phyloP scores from a whole-genome alignment of 352 stramenopile species.

The Globisporangium acanthophoron region DNA sequence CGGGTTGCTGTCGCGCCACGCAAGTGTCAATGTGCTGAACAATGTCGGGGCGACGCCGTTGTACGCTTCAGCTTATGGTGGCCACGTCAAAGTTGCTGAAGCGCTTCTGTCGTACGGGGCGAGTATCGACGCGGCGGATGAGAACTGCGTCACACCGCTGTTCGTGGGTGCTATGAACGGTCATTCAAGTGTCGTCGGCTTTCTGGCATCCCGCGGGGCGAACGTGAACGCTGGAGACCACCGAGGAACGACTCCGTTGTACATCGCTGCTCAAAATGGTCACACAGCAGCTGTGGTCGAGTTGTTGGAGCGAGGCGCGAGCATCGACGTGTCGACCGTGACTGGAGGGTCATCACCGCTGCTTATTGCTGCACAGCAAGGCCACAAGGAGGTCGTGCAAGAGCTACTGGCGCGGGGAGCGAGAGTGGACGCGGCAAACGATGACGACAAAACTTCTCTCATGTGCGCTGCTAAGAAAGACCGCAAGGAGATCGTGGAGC shows the following conservation, averaged over 20 bases:
- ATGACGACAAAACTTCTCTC: background rate
- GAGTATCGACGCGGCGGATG: background rate
- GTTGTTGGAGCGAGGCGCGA: too few species aligned
- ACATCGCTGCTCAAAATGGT: too few species aligned
- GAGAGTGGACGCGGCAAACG: background rate
- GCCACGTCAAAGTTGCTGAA: background rate
- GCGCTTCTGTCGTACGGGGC: background rate
- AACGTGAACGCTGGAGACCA: background rate
- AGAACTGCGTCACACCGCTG: background rate
- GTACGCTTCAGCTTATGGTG: background rate
- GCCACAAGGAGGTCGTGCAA: background rate
- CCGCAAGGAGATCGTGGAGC: background rate
- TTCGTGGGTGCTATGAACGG: too few species aligned
- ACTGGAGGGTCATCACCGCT: background rate
- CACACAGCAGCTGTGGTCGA: too few species aligned
- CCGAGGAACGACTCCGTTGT: too few species aligned
- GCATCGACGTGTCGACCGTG: too few species aligned
- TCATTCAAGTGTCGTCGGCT: too few species aligned
- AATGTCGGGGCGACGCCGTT: background rate
- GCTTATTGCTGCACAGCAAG: background rate
- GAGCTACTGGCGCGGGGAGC: background rate
- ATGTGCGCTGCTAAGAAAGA: background rate
- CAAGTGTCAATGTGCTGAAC: background rate
- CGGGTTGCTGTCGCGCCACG: background rate
- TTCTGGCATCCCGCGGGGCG: background rate